phyloP scores from a whole-genome alignment of 352 stramenopile species.

The Pythium vanterpoolii region DNA sequence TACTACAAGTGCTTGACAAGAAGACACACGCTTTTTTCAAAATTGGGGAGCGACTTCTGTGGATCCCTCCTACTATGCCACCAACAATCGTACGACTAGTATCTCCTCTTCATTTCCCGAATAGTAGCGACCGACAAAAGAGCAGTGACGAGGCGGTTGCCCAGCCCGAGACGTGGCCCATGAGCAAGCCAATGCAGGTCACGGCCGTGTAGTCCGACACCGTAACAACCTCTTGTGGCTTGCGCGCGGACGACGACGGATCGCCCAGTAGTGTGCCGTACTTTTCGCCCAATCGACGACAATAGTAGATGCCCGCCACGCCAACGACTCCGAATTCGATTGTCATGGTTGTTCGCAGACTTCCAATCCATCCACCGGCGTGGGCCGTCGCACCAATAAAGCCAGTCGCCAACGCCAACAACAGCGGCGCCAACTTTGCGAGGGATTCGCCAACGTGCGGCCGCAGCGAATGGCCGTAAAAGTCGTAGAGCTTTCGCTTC shows the following conservation, averaged over 20 bases:
- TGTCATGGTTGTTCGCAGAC: conserved; percentile 22
- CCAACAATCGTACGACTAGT: no score
- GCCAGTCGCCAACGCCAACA: conserved; percentile 57
- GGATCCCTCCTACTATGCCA: background rate
- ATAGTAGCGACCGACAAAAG: conserved; percentile 53
- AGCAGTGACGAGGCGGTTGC: conserved; percentile 45
- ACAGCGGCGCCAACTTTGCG: conserved; percentile 52
- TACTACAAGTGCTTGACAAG: conserved; percentile 16
- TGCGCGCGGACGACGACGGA: conserved; percentile 12
- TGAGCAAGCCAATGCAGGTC: conserved; percentile 50
- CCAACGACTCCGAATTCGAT: conserved; percentile 52
- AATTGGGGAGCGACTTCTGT: no score
- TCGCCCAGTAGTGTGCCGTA: conserved; percentile 12
- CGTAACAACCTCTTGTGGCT: conserved; percentile 50
- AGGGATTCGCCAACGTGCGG: conserved; percentile 64
- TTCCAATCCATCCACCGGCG: conserved; percentile 33
- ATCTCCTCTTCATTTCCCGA: conserved; percentile 22
- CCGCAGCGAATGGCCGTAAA: conserved; percentile 62
- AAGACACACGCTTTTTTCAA: background rate
- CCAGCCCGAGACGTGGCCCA: conserved; percentile 64
- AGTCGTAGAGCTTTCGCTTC: conserved; percentile 69
- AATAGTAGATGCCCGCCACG: conserved; percentile 61
- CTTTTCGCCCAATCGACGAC: conserved; percentile 21
- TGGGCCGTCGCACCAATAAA: conserved; percentile 46
- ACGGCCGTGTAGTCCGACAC: conserved; percentile 72